Evolutionary conservation across 805 yeast species (phyloP).

Genomic region (Zygosaccharomyces bisporus): DNA sequence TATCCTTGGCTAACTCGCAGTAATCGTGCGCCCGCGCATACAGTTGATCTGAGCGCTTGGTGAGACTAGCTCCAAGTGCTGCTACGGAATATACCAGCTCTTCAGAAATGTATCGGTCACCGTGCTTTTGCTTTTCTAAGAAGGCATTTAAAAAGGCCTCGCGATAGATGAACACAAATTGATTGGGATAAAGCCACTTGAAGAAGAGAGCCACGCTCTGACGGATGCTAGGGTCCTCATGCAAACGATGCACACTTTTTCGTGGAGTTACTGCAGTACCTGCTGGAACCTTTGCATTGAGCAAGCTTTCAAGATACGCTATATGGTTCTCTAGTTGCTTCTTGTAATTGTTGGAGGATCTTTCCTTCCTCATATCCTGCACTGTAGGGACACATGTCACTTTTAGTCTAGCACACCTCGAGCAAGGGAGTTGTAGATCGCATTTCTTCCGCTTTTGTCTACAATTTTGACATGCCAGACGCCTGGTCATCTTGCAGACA

Average conservation of each 20-base stretch:
- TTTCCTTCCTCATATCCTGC: slow-evolving; percentile 42
- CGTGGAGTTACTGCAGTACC: neutral
- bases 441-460: slow-evolving; percentile 37
- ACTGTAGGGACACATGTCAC: slow-evolving; percentile 41
- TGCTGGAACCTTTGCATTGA: slow-evolving; percentile 5
- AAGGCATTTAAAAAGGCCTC: slow-evolving; percentile 53
- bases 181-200: slow-evolving; percentile 56
- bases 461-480: slow-evolving; percentile 17
- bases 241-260: slow-evolving; percentile 4
- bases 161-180: slow-evolving; percentile 49
- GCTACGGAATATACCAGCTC: slow-evolving; percentile 47
- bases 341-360: slow-evolving; percentile 44
- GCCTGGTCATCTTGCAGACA: neutral
- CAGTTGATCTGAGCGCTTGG: slow-evolving; percentile 32
- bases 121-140: slow-evolving; percentile 33
- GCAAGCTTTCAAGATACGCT: slow-evolving; percentile 13
- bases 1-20: slow-evolving; percentile 42
- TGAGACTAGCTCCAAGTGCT: slow-evolving; percentile 48
- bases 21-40: slow-evolving; percentile 38
- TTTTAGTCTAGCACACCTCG: slow-evolving; percentile 39
- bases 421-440: slow-evolving; percentile 42
- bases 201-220: slow-evolving; percentile 35
- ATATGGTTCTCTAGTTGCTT: slow-evolving; percentile 33
- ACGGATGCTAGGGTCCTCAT: slow-evolving; percentile 10
- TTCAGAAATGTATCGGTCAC: slow-evolving; percentile 43